These are phyloP conservation scores for Basipetospora chlamydospora DNA, from an alignment of 2,329 filamentous ascomycete genomes.

Conservation along the genomic window DNA sequence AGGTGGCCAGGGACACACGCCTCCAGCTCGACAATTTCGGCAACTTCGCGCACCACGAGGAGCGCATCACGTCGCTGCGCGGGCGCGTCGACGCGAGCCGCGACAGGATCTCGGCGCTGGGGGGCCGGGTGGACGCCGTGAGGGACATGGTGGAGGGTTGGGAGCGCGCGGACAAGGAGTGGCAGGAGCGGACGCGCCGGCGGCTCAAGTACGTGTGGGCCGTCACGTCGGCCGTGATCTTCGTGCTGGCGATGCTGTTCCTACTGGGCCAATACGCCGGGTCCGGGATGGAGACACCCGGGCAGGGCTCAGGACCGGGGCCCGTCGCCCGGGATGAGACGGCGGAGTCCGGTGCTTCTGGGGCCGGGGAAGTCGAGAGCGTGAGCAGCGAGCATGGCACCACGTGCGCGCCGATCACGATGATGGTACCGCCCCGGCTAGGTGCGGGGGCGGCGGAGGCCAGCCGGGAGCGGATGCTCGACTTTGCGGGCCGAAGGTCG, in stretches of 20 bases:
- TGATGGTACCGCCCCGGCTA: too few relatives aligned
- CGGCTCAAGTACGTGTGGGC: slow-evolving; percentile 51
- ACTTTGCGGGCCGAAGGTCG: not conserved
- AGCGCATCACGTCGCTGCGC: slow-evolving; percentile 46
- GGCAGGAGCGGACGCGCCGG: slow-evolving; percentile 51
- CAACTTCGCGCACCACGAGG: slow-evolving; percentile 50
- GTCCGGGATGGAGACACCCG: not conserved
- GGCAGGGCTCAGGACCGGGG: too few relatives aligned
- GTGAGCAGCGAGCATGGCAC: too few relatives aligned
- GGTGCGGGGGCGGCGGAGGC: too few relatives aligned
- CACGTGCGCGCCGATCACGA: too few relatives aligned
- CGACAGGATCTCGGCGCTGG: slow-evolving; percentile 42
- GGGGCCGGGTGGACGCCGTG: slow-evolving; percentile 49
- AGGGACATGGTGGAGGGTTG: slow-evolving; percentile 50
- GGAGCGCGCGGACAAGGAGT: slow-evolving; percentile 51
- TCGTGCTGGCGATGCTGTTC: slow-evolving; percentile 28
- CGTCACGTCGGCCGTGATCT: slow-evolving; percentile 32
- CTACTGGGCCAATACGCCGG: slow-evolving; percentile 1
- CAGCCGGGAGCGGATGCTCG: slow-evolving; percentile 1
- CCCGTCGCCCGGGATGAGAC: too few relatives aligned
- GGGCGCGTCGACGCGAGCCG: slow-evolving; percentile 45
- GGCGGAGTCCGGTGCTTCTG: too few relatives aligned
- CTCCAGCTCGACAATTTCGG: slow-evolving; percentile 45
- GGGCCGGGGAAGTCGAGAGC: too few relatives aligned
- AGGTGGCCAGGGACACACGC: slow-evolving; percentile 44